Conservation (phyloP, 257 asterid genomes). For the Avicennia marina region DNA sequence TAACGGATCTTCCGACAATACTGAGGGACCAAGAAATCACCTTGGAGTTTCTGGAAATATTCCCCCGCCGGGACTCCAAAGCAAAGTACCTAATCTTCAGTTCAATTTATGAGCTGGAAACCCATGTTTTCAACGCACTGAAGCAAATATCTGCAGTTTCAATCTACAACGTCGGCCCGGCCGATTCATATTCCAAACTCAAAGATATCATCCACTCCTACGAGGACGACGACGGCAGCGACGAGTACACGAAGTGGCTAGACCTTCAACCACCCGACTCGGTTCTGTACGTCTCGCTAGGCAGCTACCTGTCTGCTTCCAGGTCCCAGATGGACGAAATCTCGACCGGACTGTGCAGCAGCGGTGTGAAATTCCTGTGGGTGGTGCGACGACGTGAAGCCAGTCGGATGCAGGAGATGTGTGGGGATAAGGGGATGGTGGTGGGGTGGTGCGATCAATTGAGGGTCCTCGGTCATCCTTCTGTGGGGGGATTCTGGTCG, state of each 20-base stretch:
- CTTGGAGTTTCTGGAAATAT: slow-evolving; percentile 9
- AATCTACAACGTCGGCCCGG: slow-evolving; percentile 41
- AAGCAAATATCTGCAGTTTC: slow-evolving; percentile 21
- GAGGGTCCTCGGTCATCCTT: slow-evolving; percentile 31
- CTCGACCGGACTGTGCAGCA: slow-evolving; percentile 26
- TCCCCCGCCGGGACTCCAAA: slow-evolving; percentile 20
- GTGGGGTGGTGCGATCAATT: slow-evolving; percentile 49
- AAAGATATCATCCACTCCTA: slow-evolving; percentile 19
- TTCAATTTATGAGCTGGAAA: slow-evolving; percentile 44
- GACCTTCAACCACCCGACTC: slow-evolving; percentile 46
- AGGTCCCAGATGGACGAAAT: slow-evolving; percentile 46
- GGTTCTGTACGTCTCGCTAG: slow-evolving; percentile 54
- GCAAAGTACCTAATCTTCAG: slow-evolving; percentile 36
- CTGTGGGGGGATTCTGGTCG: slow-evolving; percentile 42
- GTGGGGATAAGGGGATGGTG: slow-evolving; percentile 21
- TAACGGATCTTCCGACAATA: slow-evolving; percentile 34
- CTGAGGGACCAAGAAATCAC: slow-evolving; percentile 24
- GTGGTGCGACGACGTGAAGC: slow-evolving; percentile 47
- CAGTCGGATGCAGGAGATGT: neutral
- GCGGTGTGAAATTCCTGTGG: slow-evolving; percentile 56
- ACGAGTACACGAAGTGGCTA: slow-evolving; percentile 36
- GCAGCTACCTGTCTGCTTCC: slow-evolving; percentile 48
- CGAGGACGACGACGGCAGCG: slow-evolving; percentile 5
- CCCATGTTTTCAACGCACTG: slow-evolving; percentile 32
- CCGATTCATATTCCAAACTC: slow-evolving; percentile 41